Evolutionary conservation across 208 protist genomes (phyloP), one percentile per base, ranked within the genome.

Genomic region (Crithidia fasciculata): DNA sequence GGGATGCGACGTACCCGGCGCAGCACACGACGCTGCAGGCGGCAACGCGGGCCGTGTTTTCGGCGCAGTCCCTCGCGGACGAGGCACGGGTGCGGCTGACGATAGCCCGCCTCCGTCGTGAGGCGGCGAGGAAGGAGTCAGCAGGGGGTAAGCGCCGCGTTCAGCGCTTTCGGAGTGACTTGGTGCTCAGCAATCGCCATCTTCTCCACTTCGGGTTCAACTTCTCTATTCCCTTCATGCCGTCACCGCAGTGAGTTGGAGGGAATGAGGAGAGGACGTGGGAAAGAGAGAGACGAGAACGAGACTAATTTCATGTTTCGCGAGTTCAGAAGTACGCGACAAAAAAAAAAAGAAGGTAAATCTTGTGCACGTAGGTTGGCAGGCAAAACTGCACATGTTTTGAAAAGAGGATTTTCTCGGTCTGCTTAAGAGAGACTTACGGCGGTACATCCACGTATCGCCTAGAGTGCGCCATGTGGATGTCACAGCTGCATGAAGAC

Each of bases 121-220:
- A 76, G 76, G 70, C 76, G 50, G 73, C 61, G 37, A 74, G 77
- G 28, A 63, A 72, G 19, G 67, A 76, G 18, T 62, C 71, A 44
- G 65, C 70, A 8, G 63, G 57, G 3, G 63, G 52, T 18, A 84
- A 78, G 63, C 65, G 69, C 47, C 36, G 57, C 5, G 66, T 59
- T 37, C 43, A 45, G 49, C 66, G 41, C 16, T 59, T 54, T 54
- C 61, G 61, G 13, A 7, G 54, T 41, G 68, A 79, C 45, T 53
- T 66, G 44, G 12, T 74, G 5, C 55, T 95, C 43, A 72, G 85
- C 37, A 96, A 96, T 74, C 77, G 76, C n/a, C 92, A 96, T 65
- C 78, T 96, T 59, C 43, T 94, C 6, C 88, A 95, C 72, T 96
- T 87, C 63, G 92, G 92, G 2, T 64, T 96, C 40, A 88, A 96